These are phyloP conservation scores for Colletotrichum camelliae DNA, from an alignment of 2,329 filamentous ascomycete genomes.

Conservation along the genomic window DNA sequence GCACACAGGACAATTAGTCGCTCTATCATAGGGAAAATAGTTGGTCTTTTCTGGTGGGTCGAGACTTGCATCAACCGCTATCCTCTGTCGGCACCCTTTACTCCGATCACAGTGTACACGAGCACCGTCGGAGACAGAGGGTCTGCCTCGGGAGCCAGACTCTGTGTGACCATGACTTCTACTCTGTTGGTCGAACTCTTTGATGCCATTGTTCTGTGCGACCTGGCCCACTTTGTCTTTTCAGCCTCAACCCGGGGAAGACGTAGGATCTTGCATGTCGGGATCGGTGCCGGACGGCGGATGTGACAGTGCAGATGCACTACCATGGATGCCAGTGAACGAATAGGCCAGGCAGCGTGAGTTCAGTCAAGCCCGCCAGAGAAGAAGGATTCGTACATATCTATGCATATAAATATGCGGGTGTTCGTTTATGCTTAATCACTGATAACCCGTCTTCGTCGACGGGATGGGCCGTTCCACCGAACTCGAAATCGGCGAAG, in stretches of 20 bases:
- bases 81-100: background rate
- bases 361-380: rapidly evolving
- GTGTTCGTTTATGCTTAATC: background rate
- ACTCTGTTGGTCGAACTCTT: background rate
- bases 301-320: background rate
- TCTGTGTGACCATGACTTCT: background rate
- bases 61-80: background rate
- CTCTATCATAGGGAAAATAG: too few species aligned
- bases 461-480: background rate
- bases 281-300: background rate
- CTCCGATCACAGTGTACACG: background rate
- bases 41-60: background rate
- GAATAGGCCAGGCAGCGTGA: background rate
- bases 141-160: background rate
- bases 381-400: background rate
- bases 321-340: background rate
- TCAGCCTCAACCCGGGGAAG: background rate
- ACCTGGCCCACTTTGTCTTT: background rate
- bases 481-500: background rate
- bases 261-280: background rate
- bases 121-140: background rate
- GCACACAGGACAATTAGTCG: too few species aligned
- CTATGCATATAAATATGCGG: background rate
- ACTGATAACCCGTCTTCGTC: background rate
- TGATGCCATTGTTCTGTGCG: background rate